These are phyloP conservation scores for Fusarium pseudograminearum DNA, from an alignment of 2,329 filamentous ascomycete species.

Conservation along the genomic window DNA sequence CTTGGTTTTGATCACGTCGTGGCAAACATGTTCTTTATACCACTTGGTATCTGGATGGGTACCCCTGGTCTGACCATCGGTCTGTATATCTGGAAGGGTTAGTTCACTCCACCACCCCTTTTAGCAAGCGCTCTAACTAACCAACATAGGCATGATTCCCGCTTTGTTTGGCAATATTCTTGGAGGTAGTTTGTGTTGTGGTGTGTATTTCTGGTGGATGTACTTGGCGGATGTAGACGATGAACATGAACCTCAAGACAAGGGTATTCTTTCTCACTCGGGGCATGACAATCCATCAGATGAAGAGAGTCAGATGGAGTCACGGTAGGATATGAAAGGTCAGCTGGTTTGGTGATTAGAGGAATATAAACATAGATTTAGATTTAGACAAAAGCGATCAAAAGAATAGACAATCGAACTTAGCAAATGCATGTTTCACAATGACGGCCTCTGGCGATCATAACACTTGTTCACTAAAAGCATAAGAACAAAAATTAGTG, in stretches of 20 bases:
- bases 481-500: background rate
- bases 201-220: conserved; percentile 52
- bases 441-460: too few species aligned
- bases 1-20: conserved; percentile 67
- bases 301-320: conserved; percentile 35
- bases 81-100: conserved; percentile 68
- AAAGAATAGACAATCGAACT: background rate
- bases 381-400: background rate
- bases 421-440: too few species aligned
- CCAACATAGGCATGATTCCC: conserved; percentile 58
- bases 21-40: conserved; percentile 68
- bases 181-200: conserved; percentile 65
- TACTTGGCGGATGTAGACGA: conserved; percentile 25
- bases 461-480: rapidly evolving
- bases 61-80: conserved; percentile 59
- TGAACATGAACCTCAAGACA: background rate
- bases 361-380: background rate
- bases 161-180: conserved; percentile 66
- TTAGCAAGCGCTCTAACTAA: background rate
- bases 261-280: conserved; percentile 14
- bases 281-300: conserved; percentile 20
- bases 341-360: background rate
- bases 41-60: conserved; percentile 63
- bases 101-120: rapidly evolving
- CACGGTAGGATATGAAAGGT: rapidly evolving